A percentile compares a stretch with the other conserved stretches of the same genome.
phyloP scores from a whole-genome alignment of 2,329 filamentous ascomycete genomes.

The Penicillium olsonii region DNA sequence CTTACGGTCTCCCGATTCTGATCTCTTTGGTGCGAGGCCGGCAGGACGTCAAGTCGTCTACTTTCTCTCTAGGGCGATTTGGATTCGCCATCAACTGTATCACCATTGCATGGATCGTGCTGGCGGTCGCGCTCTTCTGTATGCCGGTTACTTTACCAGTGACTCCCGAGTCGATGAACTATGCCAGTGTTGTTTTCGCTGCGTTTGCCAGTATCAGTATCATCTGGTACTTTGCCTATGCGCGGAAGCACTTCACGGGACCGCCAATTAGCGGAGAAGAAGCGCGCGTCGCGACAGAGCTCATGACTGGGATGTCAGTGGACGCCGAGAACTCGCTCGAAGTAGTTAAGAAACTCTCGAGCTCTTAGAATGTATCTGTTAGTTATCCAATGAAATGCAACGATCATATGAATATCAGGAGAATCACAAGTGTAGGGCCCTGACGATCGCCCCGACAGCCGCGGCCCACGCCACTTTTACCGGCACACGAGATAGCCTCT shows the following conservation, averaged over 20 bases:
- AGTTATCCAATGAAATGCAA: neutral
- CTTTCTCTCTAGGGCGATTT: constrained; percentile 68
- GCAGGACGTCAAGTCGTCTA: constrained; percentile 64
- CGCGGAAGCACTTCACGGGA: constrained; percentile 64
- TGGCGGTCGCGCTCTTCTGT: constrained; percentile 73
- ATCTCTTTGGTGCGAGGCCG: constrained; percentile 69
- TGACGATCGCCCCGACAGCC: constrained; percentile 34
- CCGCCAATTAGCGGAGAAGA: constrained; percentile 46
- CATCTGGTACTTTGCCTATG: constrained; percentile 64
- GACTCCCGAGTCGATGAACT: constrained; percentile 62
- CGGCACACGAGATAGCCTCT: constrained; percentile 9
- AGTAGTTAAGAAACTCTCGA: constrained; percentile 22
- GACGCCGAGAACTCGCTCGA: constrained; percentile 36
- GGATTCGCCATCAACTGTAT: constrained; percentile 68
- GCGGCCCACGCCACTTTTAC: constrained; percentile 27
- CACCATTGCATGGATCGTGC: constrained; percentile 69
- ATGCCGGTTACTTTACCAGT: constrained; percentile 68
- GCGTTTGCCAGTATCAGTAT: constrained; percentile 63
- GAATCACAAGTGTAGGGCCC: constrained; percentile 31
- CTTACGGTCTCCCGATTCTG: constrained; percentile 74
- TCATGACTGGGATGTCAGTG: constrained; percentile 35
- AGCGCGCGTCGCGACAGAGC: constrained; percentile 25
- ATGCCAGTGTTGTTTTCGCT: constrained; percentile 66
- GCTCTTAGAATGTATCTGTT: constrained; percentile 7
- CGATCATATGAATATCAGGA: neutral